Evolutionary conservation across 73 alveolate genomes (phyloP).

Genomic region (Diophrys sp.): DNA sequence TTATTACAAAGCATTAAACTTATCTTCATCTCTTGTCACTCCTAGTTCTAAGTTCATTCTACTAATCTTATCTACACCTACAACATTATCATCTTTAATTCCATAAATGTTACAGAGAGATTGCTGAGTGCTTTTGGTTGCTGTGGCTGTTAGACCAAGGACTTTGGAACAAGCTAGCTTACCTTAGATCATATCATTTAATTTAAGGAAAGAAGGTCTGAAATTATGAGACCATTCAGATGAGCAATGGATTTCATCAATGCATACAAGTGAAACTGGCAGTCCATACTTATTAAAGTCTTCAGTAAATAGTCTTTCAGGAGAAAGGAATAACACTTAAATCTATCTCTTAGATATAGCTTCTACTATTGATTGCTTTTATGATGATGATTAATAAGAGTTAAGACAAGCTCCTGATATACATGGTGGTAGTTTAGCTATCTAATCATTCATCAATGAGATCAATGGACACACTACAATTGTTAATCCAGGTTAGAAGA

Average conservation of each 20-base stretch:
- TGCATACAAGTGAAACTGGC: conserved; percentile 81
- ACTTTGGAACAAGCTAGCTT: conserved; percentile 50
- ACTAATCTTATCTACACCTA: conserved; percentile 47
- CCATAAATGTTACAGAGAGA: conserved; percentile 51
- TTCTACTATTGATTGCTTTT: conserved; percentile 66
- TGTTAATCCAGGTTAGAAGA: conserved; percentile 81
- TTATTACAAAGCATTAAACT: not conserved
- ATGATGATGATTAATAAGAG: conserved; percentile 72
- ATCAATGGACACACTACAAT: conserved; percentile 88
- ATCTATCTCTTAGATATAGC: conserved; percentile 72
- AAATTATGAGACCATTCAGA: conserved; percentile 88
- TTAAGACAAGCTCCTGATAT: conserved; percentile 88
- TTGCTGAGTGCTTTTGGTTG: conserved; percentile 48
- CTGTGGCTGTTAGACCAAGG: conserved; percentile 73
- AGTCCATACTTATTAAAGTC: conserved; percentile 70
- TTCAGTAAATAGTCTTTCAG: conserved; percentile 89
- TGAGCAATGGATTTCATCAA: conserved; percentile 94
- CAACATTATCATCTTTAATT: conserved; percentile 33
- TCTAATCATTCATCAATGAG: conserved; percentile 86
- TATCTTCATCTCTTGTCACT: conserved; percentile 77
- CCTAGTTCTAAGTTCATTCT: conserved; percentile 65
- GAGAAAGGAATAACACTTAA: conserved; percentile 82
- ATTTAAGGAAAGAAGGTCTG: conserved; percentile 84
- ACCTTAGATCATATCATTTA: conserved; percentile 66
- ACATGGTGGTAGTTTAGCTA: conserved; percentile 82